These are phyloP conservation scores for Urochloa ruziziensis DNA, from an alignment of 176 grass and related monocot genomes.

Conservation along the genomic window DNA sequence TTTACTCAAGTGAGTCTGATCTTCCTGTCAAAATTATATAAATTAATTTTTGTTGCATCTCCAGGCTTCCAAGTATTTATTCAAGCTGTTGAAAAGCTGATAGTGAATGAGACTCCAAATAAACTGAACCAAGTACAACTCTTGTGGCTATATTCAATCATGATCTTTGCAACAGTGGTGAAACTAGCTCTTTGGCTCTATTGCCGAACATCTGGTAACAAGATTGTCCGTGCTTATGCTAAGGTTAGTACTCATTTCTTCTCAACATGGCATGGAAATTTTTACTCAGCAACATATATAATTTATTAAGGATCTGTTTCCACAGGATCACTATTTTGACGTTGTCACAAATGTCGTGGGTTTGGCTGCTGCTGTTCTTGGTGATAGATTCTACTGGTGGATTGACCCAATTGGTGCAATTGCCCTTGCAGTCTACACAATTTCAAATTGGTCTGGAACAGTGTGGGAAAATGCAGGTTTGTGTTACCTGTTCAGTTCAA, in stretches of 20 bases:
- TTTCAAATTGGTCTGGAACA: constrained; percentile 93
- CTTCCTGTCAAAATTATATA: background rate
- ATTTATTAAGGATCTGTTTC: constrained; percentile 23
- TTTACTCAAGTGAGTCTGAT: background rate
- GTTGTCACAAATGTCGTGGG: constrained; percentile 90
- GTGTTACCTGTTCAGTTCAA: constrained; percentile 11
- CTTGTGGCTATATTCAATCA: constrained; percentile 89
- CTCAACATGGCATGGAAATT: background rate
- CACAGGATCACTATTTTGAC: constrained; percentile 92
- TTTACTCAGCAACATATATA: too few relatives aligned
- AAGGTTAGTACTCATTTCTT: constrained; percentile 50
- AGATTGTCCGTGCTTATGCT: constrained; percentile 90
- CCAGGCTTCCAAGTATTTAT: constrained; percentile 90
- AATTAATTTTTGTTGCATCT: constrained; percentile 18
- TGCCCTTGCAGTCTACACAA: constrained; percentile 85
- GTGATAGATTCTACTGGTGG: constrained; percentile 93
- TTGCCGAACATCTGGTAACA: constrained; percentile 79
- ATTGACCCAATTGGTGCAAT: constrained; percentile 88
- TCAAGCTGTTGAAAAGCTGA: constrained; percentile 76
- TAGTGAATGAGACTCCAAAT: constrained; percentile 53
- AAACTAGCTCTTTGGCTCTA: constrained; percentile 88
- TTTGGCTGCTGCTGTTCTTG: constrained; percentile 84
- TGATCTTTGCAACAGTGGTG: constrained; percentile 90
- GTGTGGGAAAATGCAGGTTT: constrained; percentile 98
- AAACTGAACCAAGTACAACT: constrained; percentile 70